Base-by-base conservation (phyloP, 495 filamentous ascomycete genomes). In the Aspergillus ostianus region DNA sequence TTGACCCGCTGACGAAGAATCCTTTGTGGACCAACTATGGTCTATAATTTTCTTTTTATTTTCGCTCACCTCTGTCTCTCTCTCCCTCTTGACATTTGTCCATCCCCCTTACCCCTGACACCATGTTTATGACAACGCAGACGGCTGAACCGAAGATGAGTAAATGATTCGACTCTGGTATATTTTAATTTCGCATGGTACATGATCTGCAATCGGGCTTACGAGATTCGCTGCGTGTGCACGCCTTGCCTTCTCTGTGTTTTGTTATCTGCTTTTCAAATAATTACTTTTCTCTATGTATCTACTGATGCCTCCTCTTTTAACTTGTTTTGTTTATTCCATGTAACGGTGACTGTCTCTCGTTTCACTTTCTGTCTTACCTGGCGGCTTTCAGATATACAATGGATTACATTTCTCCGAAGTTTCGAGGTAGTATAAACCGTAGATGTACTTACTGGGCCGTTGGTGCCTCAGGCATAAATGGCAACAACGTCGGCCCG, bases 81-180 rank as follows among this genome's bases (percentile, higher is more conserved):
- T 21, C 13, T 15, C 15, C 20, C 21, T 12, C 50, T 51, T 58
- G 29, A 27, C 36, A 21, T 32, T 49, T 55, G 12, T 23, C 15
- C 41, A 55, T 44, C 17, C 41, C n/a, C n/a, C n/a, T n/a, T n/a
- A n/a, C n/a, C n/a, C n/a, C n/a, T n/a, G n/a, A n/a, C n/a, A n/a
- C n/a, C 30, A 53, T 41, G 36, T 41, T 41, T 57, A 57, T 57
- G 32, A 41, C 29, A 53, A 27, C n/a, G 44, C 19, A 48, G 56
- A 58, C 26, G 36, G 12, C 32, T 29, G 55, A 55, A 54, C 32
- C 26, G 49, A 47, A 63, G 59, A 64, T 63, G 65, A 59, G 60
- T 63, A 68, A 51, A 64, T 62, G 58, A 66, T 62, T 64, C 50
- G 51, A 62, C 59, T 68, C 58, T 66, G 66, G 63, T 65, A 62